Evolutionary conservation across 2,329 filamentous ascomycete species (phyloP).

Genomic region (Trichoderma lentiforme): DNA sequence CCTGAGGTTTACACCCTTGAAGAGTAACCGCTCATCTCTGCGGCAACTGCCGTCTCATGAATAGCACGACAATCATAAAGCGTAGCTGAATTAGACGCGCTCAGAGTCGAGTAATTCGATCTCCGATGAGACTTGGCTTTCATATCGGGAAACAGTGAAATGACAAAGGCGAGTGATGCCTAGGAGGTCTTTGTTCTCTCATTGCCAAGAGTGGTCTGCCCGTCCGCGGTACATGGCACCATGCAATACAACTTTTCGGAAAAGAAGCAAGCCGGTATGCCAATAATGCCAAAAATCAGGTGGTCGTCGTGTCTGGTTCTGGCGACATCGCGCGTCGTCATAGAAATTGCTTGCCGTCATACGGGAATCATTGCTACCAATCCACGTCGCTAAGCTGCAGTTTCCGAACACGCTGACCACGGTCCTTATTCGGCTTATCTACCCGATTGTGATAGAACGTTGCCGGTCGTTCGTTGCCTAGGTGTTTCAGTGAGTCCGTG

Average conservation of each 20-base stretch:
- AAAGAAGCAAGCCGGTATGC: neutral
- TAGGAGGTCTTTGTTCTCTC: neutral
- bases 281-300: neutral
- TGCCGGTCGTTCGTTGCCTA: conserved; percentile 49
- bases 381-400: conserved; percentile 95
- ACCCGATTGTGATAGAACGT: conserved; percentile 52
- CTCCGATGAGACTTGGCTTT: neutral
- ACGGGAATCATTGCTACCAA: conserved; percentile 60
- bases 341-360: neutral
- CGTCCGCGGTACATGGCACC: neutral
- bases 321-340: neutral
- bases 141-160: neutral
- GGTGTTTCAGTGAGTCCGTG: conserved; percentile 47
- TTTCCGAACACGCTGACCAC: conserved; percentile 80
- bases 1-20: neutral
- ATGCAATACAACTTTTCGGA: neutral
- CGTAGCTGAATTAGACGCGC: neutral
- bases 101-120: neutral
- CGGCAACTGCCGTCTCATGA: neutral
- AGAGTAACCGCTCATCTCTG: neutral
- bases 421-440: conserved; percentile 58
- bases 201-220: neutral
- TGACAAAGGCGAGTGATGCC: neutral
- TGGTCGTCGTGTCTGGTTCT: neutral
- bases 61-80: neutral